Base-by-base conservation (phyloP, 1,284 basidiomycete genomes). In the Ustilago xerochloae region DNA sequence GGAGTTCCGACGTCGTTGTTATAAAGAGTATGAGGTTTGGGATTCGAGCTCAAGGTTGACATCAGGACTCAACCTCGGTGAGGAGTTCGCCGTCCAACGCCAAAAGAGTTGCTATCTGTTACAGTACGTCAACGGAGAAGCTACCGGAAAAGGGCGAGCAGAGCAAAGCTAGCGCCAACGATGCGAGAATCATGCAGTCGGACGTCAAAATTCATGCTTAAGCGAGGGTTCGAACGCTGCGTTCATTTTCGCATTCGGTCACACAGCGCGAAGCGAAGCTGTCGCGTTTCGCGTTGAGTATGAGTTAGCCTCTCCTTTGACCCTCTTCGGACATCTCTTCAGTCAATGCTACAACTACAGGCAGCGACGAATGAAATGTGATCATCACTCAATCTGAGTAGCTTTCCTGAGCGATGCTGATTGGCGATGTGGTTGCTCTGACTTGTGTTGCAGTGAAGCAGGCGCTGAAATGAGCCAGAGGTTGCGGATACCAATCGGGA, bases 171-270 rank as follows among this genome's bases (percentile, higher is more conserved):
- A 55, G 53, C 38, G 43, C 30, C 26, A 47, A 29, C 9, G 43
- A n/a, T 33, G 32, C 45, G 20, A 43, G 29, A 47, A 28, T 56
- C 52, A 56, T 56, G 53, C 43, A 47, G 45, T 35, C 53, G 43
- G 53, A 56, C 53, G 53, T 56, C 53, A 47, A 56, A 56, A 47
- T 7, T 43, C 22, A 10, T 54, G 30, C 39, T 35, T 18, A 36
- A 29, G 18, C 49, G 32, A 35, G 33, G n/a, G n/a, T n/a, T n/a
- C n/a, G n/a, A n/a, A n/a, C n/a, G n/a, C 15, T 28, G 29, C 16
- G n/a, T 18, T 52, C 16, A n/a, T 18, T 35, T 30, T 52, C 43
- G 51, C 51, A 53, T 53, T 53, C 26, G 36, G 51, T 41, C 51
- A 50, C 32, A 22, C 22, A 13, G 8, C 6, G 46, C 46, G 22